Evolutionary conservation across 108 stramenopile species (phyloP), one percentile per base, ranked within the genome.

Genomic region (Skeletonema menzelii): DNA sequence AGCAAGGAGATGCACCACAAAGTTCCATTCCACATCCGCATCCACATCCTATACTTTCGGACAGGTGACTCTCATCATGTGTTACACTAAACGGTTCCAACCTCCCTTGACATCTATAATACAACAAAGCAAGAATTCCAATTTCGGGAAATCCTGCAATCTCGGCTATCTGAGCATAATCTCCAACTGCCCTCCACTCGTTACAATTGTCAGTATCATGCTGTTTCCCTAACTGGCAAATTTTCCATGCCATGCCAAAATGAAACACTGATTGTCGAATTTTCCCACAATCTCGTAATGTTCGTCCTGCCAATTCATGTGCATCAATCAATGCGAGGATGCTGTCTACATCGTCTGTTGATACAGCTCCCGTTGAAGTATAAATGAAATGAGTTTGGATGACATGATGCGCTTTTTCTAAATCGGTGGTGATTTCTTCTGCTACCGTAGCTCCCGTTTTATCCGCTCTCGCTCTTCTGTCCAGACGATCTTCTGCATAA

Each of bases 121-220:
- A 73, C 12, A 86, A 19, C 0, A 88, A 68, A 19, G 72, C 77
- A 26, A 88, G 24, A 0, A 79, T 62, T 20, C 83, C 85, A 35
- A 85, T 34, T 67, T 88, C 87, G 0, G 87, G 84, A 75, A 70
- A 88, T 24, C 87, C 87, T 14, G 80, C 71, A 5, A 88, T 75
- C 65, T 88, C 87, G 5, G 64, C 57, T 70, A 88, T 88, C 72
- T 88, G 87, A 2, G 87, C 87, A 65, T 88, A 88, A 47, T 88
- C 87, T 5, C 83, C 85, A 0, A 65, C 85, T 19, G 65, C 32
- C 63, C 64, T 69, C 69, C 82, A 70, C 59, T 76, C 62, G 32
- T 46, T 27, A 26, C 1, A 64, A 1, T 46, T 17, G 24, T 67
- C 42, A 14, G 15, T 17, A 5, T 57, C 15, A 47, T 53, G 22